phyloP scores from a whole-genome alignment of 2,329 filamentous ascomycete genomes.

The Phialophora tarda region DNA sequence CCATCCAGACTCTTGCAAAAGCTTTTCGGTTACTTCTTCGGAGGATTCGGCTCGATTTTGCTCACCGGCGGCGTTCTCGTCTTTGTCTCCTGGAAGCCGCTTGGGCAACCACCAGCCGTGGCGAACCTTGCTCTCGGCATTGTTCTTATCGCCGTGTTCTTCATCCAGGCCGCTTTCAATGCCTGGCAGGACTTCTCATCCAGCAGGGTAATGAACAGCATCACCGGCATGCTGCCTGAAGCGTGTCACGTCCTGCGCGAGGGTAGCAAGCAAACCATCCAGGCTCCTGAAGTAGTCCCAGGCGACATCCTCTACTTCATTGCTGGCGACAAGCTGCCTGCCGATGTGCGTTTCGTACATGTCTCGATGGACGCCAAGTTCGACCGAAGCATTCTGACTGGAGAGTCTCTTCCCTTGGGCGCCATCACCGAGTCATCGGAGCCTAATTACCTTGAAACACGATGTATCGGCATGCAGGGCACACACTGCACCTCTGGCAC shows the following conservation, averaged over 20 bases:
- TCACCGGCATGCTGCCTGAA: slow-evolving; percentile 80
- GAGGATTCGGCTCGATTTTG: slow-evolving; percentile 75
- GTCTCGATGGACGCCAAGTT: slow-evolving; percentile 73
- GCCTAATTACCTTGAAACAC: slow-evolving; percentile 76
- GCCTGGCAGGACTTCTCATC: slow-evolving; percentile 78
- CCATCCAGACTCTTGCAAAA: slow-evolving; percentile 65
- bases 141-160: slow-evolving; percentile 72
- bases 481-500: slow-evolving; percentile 76
- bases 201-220: slow-evolving; percentile 76
- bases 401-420: slow-evolving; percentile 69
- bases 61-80: slow-evolving; percentile 72
- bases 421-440: slow-evolving; percentile 71
- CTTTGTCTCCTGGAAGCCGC: slow-evolving; percentile 76
- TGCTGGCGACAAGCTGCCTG: slow-evolving; percentile 74
- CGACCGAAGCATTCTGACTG: slow-evolving; percentile 74
- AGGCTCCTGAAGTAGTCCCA: slow-evolving; percentile 69
- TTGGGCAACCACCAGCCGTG: slow-evolving; percentile 71
- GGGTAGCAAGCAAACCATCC: slow-evolving; percentile 56
- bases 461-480: slow-evolving; percentile 77
- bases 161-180: slow-evolving; percentile 72
- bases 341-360: slow-evolving; percentile 73
- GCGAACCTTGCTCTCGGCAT: slow-evolving; percentile 77
- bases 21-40: slow-evolving; percentile 73
- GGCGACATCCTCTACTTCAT: slow-evolving; percentile 73
- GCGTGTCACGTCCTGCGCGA: slow-evolving; percentile 70